Conservation (phyloP, 2,329 filamentous ascomycete genomes). For the Colletotrichum lupini region DNA sequence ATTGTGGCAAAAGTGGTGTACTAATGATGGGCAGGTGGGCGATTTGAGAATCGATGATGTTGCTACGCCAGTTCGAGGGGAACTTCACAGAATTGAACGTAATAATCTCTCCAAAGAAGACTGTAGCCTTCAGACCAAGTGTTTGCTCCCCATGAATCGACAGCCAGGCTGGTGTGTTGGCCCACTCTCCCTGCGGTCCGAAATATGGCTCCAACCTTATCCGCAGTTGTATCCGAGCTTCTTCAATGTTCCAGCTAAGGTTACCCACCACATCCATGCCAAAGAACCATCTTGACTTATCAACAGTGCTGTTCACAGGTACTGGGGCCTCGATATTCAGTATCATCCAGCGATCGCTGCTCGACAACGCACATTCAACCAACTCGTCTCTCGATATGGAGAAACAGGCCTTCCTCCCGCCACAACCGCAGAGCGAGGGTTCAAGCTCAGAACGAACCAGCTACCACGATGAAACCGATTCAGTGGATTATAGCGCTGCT, state of each 20-base stretch:
- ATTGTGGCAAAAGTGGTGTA: neutral
- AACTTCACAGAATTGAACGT: neutral
- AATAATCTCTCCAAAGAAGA: neutral
- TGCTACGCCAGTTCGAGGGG: too few species aligned
- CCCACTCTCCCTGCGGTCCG: neutral
- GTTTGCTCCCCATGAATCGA: neutral
- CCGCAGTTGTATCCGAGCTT: neutral
- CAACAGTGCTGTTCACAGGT: neutral
- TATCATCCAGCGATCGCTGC: neutral
- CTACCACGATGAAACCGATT: conserved; percentile 18
- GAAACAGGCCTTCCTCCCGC: neutral
- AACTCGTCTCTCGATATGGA: neutral
- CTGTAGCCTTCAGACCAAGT: neutral
- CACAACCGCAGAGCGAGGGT: neutral
- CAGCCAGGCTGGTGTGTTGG: neutral
- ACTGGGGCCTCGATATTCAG: neutral
- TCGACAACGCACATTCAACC: neutral
- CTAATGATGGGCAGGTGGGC: too few species aligned
- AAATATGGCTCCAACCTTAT: neutral
- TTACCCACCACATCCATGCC: neutral
- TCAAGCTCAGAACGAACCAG: neutral
- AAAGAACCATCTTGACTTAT: neutral
- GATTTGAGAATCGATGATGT: too few species aligned
- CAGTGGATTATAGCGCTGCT: neutral
- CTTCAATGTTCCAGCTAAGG: neutral